Evolutionary conservation across 78 protist genomes (phyloP), one percentile per base, ranked within the genome.

Genomic region (Tieghemostelium lacteum): DNA sequence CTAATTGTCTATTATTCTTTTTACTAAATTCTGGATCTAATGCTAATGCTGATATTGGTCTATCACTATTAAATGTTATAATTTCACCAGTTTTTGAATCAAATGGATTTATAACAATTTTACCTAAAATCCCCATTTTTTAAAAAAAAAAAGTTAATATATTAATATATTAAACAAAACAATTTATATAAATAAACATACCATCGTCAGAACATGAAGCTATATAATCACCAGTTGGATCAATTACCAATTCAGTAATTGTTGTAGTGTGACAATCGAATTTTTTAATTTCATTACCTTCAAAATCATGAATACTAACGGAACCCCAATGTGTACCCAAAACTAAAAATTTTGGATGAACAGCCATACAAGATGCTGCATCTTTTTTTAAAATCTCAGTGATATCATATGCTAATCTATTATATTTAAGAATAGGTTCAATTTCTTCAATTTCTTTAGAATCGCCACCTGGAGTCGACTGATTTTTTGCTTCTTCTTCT

Each of bases 131-230:
- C 5, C n/a, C n/a, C n/a, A n/a, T n/a, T n/a, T n/a, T n/a, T 10
- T 34, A 60, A 73, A n/a, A 31, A 24, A 66, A 16, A 26, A 20
- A 20, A 40, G 10, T 39, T 29, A 0, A 20, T 5, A 40, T 66
- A 14, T 20, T 36, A 20, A 37, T 17, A 40, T 2, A 4, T 1
- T 19, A 16, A n/a, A 4, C n/a, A 37, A 63, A 52, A 16, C 19
- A 34, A 65, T 4, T 19, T 14, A 24, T 24, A 52, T 14, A 17
- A 3, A 54, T 34, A 6, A 39, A 39, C 64, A 70, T 72, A 42
- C 99, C 98, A 57, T 97, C 99, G 28, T 83, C 77, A 16, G 97
- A 93, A 69, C 97, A 97, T 19, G 93, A 83, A 8, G 96, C 99
- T 6, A 97, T 73, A 67, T 77, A 96, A 39, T 97, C 99, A 40